Evolutionary conservation across 2,329 filamentous ascomycete species (phyloP).

Genomic region (Madurella fahalii): DNA sequence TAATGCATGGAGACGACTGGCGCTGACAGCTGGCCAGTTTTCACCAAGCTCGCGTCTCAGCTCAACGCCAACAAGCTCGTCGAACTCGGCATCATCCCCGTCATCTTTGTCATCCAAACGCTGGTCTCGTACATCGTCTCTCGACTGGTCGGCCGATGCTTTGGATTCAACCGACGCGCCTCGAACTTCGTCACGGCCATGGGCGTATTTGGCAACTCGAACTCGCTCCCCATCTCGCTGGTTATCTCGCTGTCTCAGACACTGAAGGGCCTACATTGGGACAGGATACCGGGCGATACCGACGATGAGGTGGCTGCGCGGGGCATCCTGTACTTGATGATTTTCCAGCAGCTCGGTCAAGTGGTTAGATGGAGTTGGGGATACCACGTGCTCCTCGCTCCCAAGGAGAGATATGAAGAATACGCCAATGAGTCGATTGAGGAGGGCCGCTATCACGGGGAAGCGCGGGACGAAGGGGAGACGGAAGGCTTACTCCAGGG

Average conservation of each 20-base stretch:
- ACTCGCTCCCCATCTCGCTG: constrained; percentile 93
- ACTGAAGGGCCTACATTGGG: constrained; percentile 88
- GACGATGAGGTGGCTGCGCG: constrained; percentile 91
- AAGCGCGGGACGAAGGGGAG: constrained; percentile 41
- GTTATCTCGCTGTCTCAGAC: constrained; percentile 93
- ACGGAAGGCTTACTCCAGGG: constrained; percentile 43
- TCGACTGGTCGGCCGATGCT: constrained; percentile 64
- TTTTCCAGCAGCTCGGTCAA: constrained; percentile 97
- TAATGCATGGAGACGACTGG: neutral
- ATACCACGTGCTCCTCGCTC: constrained; percentile 89
- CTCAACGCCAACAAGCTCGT: constrained; percentile 84
- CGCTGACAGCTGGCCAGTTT: constrained; percentile 55
- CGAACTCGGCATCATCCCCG: constrained; percentile 89
- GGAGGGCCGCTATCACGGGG: constrained; percentile 56
- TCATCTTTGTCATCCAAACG: constrained; percentile 88
- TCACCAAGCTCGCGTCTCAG: constrained; percentile 93
- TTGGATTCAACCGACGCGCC: constrained; percentile 77
- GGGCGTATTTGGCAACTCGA: constrained; percentile 94
- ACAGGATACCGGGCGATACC: constrained; percentile 84
- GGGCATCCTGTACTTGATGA: constrained; percentile 90
- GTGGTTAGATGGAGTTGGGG: constrained; percentile 97
- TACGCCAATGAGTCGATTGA: constrained; percentile 53
- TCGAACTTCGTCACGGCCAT: constrained; percentile 95
- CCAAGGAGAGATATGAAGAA: constrained; percentile 67
- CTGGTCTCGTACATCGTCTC: constrained; percentile 79